Conservation (phyloP, 78 protist genomes). For the Dictyostelium purpureum region DNA sequence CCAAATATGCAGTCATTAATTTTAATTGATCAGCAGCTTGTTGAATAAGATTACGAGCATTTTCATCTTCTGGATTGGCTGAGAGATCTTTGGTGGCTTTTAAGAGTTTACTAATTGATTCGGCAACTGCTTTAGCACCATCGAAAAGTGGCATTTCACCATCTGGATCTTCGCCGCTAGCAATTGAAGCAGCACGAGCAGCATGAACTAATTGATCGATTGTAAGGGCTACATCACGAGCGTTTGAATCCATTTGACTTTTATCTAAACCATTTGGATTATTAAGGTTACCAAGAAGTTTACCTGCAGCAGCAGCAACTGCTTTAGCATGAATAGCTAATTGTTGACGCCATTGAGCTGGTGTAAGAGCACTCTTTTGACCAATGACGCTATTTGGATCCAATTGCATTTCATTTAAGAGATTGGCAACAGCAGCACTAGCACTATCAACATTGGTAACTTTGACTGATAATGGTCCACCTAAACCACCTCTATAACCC, state of each 20-base stretch:
- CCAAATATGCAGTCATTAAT: constrained; percentile 73
- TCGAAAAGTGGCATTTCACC: constrained; percentile 80
- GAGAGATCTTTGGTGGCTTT: constrained; percentile 73
- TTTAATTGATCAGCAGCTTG: constrained; percentile 78
- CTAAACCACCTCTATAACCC: constrained; percentile 76
- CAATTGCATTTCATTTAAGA: constrained; percentile 70
- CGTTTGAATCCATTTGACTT: constrained; percentile 61
- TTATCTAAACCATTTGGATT: constrained; percentile 75
- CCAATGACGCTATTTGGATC: constrained; percentile 71
- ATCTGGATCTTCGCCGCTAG: constrained; percentile 77
- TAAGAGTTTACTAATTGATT: constrained; percentile 66
- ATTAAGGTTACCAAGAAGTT: constrained; percentile 53
- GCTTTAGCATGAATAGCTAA: constrained; percentile 80
- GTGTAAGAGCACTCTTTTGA: constrained; percentile 60
- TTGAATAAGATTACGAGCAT: constrained; percentile 26
- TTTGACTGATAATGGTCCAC: constrained; percentile 75
- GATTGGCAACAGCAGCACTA: constrained; percentile 66
- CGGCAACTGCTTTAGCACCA: constrained; percentile 82
- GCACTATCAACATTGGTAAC: constrained; percentile 68
- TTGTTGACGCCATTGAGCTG: constrained; percentile 83
- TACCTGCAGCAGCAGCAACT: constrained; percentile 71
- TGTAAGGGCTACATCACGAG: constrained; percentile 63
- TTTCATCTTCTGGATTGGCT: constrained; percentile 78
- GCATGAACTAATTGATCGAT: constrained; percentile 83
- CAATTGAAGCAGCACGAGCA: constrained; percentile 79